Base-by-base conservation (phyloP, 1,284 basidiomycete genomes). In the Termitomyces sp. region DNA sequence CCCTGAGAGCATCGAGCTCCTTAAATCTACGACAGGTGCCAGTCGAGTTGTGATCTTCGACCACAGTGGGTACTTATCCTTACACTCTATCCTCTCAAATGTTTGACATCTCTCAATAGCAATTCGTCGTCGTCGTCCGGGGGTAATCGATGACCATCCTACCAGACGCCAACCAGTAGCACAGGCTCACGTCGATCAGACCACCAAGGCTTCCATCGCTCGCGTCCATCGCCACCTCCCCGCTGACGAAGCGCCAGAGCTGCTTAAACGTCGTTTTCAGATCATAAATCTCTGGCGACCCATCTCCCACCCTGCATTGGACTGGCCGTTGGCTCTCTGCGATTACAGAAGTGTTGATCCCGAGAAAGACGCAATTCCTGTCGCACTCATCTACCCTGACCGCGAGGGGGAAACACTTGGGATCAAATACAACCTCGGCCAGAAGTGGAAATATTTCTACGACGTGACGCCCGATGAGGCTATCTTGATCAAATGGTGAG, bases 241-340 rank as follows among this genome's bases (percentile, higher is more conserved):
- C 7, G 60, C 69, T 4, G 66, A 66, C 8, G 78, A 81, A 3
- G 79, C 68, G 0, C 70, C 75, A 2, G 66, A 66, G 7, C 70
- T 78, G 6, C 68, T 81, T 24, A 64, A 75, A 58, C 68, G 70
- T n/a, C 79, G 84, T 34, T 81, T 79, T 68, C 84, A 87, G 63
- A 80, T 88, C 51, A 79, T 88, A 66, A 88, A 88, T 68, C 74
- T 88, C 54, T 88, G 86, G 86, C 69, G 84, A 14, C 84, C 85
- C 1, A 81, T 88, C 54, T 58, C 66, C 6, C 68, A 77, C 54
- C 63, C 78, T 3, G 80, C 82, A 8, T 62, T 69, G 34, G 84
- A 87, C 62, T 76, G 71, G 68, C 85, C 85, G 0, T 72, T 88
- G 37, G 78, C 79, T 3, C 68, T 86, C 6, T 84, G 82, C 59